Conservation (phyloP, 1,284 basidiomycete genomes). For the Boletus sp. region DNA sequence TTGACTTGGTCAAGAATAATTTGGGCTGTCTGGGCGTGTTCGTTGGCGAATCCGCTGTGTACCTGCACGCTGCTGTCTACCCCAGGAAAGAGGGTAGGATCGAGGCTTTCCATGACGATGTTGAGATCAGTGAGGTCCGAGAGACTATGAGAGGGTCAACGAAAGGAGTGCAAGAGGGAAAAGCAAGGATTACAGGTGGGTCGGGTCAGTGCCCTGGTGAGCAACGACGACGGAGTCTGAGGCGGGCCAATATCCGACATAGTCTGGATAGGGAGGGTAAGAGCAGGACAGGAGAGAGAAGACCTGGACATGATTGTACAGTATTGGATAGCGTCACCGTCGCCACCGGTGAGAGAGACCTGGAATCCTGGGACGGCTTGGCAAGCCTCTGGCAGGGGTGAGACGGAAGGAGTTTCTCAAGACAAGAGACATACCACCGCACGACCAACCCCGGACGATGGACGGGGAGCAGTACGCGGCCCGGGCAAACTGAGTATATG, state of each 20-base stretch:
- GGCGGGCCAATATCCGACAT: conserved; percentile 34
- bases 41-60: conserved; percentile 35
- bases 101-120: conserved; percentile 25
- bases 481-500: conserved; percentile 49
- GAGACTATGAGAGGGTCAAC: conserved; percentile 16
- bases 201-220: conserved; percentile 36
- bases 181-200: conserved; percentile 20
- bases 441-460: conserved; percentile 41
- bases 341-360: conserved; percentile 37
- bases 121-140: conserved; percentile 34
- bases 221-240: conserved; percentile 31
- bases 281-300: conserved; percentile 4
- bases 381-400: conserved; percentile 31
- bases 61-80: conserved; percentile 26
- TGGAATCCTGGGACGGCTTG: conserved; percentile 35
- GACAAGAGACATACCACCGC: conserved; percentile 38
- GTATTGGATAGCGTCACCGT: conserved; percentile 36
- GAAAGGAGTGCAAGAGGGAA: background rate
- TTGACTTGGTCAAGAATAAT: conserved; percentile 39
- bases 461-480: conserved; percentile 47
- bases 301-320: conserved; percentile 26
- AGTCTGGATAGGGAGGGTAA: conserved; percentile 24
- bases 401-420: background rate
- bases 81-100: conserved; percentile 36
- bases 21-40: conserved; percentile 36